Evolutionary conservation across 768 basidiomycete species (phyloP).

Genomic region (Mycena rosella): DNA sequence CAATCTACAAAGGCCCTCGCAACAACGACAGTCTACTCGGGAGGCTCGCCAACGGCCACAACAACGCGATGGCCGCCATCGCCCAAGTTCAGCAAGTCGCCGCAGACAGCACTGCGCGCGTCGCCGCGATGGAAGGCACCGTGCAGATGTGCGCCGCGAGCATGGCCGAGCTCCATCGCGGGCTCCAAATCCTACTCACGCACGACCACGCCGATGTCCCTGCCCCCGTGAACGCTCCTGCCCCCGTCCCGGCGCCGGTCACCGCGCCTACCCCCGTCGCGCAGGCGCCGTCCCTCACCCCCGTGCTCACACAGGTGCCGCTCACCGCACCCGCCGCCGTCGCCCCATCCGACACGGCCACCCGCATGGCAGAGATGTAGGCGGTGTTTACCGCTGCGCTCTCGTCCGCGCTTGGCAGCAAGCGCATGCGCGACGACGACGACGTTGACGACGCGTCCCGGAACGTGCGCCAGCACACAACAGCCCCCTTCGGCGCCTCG

Average conservation of each 20-base stretch:
- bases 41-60: background rate
- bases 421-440: background rate
- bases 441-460: background rate
- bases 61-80: background rate
- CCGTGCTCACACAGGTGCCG: background rate
- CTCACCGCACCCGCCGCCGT: background rate
- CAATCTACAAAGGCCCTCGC: background rate
- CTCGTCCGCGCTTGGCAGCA: background rate
- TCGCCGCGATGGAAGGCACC: background rate
- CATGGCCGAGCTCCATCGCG: background rate
- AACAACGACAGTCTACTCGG: constrained; percentile 8
- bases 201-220: background rate
- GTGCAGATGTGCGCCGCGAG: background rate
- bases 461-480: background rate
- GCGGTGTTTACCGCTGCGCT: background rate
- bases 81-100: background rate
- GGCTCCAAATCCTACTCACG: background rate
- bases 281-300: background rate
- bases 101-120: background rate
- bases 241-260: background rate
- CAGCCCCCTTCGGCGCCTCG: too few relatives aligned
- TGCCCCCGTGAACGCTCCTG: background rate
- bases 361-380: background rate
- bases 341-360: background rate
- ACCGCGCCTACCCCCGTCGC: background rate